These are phyloP conservation scores for Panicum hallii DNA, from an alignment of 202 grass and related monocot species.

Conservation along the genomic window DNA sequence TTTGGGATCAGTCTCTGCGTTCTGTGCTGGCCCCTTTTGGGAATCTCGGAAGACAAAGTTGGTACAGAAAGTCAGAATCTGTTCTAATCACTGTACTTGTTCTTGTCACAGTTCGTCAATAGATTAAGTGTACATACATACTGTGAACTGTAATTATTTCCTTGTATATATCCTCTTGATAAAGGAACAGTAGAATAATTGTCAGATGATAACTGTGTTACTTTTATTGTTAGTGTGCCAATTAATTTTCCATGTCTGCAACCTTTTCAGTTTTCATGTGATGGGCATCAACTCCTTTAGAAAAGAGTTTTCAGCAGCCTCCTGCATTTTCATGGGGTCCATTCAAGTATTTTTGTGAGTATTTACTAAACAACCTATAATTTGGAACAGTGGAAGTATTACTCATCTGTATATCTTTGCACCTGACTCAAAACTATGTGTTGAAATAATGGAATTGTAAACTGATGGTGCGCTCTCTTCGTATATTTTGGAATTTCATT, in stretches of 20 bases:
- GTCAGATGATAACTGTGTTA: background rate
- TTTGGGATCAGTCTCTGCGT: conserved; percentile 16
- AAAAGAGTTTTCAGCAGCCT: background rate
- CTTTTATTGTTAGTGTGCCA: background rate
- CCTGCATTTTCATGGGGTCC: background rate
- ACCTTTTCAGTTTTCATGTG: background rate
- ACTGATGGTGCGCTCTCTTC: too few species aligned
- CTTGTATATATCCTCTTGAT: too few species aligned
- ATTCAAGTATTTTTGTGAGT: too few species aligned
- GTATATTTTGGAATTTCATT: too few species aligned
- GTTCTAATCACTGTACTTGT: background rate
- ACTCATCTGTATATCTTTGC: too few species aligned
- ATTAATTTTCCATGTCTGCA: background rate
- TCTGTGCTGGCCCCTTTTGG: conserved; percentile 33
- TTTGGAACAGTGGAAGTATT: too few species aligned
- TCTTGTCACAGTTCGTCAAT: background rate
- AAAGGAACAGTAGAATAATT: background rate
- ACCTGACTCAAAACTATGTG: too few species aligned
- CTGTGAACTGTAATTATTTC: background rate
- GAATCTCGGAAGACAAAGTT: conserved; percentile 19
- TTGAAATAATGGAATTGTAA: too few species aligned
- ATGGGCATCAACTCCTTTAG: background rate
- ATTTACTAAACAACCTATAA: too few species aligned
- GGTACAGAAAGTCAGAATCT: background rate
- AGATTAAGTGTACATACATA: conserved; percentile 18